A percentile compares a stretch with the other conserved stretches of the same genome.
Conservation (phyloP, 805 yeast genomes). For the Candida incommunis region DNA sequence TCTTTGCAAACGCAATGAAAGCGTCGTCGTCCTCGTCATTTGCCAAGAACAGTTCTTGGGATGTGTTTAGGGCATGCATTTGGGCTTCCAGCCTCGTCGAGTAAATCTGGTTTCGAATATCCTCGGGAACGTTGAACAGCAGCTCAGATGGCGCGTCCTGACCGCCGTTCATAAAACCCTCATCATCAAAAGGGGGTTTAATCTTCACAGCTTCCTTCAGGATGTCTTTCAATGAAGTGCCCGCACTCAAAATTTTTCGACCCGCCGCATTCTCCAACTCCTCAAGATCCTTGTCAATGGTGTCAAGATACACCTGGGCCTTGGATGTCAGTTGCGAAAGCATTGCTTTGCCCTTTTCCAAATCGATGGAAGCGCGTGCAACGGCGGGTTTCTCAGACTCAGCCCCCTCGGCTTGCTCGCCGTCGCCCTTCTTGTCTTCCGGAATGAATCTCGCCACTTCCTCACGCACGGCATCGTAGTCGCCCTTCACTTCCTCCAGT, state of each 20-base stretch:
- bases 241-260: conserved; percentile 39
- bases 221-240: conserved; percentile 30
- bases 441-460: neutral
- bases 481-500: neutral
- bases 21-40: conserved; percentile 19
- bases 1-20: conserved; percentile 13
- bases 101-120: conserved; percentile 23
- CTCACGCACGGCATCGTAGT: neutral
- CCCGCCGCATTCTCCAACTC: conserved; percentile 58
- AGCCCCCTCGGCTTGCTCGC: neutral
- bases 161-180: conserved; percentile 8
- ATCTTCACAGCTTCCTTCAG: conserved; percentile 28
- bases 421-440: neutral
- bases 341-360: conserved; percentile 14
- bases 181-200: conserved; percentile 10
- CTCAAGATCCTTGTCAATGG: conserved; percentile 61
- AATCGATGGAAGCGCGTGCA: neutral
- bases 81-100: conserved; percentile 53
- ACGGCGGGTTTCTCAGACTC: neutral
- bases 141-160: conserved; percentile 27
- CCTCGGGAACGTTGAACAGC: conserved; percentile 30
- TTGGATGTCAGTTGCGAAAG: conserved; percentile 21
- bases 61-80: conserved; percentile 37
- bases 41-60: conserved; percentile 30
- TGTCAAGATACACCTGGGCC: conserved; percentile 54